phyloP scores from a whole-genome alignment of 2,329 filamentous ascomycete genomes.

The Alternaria brassicicola region DNA sequence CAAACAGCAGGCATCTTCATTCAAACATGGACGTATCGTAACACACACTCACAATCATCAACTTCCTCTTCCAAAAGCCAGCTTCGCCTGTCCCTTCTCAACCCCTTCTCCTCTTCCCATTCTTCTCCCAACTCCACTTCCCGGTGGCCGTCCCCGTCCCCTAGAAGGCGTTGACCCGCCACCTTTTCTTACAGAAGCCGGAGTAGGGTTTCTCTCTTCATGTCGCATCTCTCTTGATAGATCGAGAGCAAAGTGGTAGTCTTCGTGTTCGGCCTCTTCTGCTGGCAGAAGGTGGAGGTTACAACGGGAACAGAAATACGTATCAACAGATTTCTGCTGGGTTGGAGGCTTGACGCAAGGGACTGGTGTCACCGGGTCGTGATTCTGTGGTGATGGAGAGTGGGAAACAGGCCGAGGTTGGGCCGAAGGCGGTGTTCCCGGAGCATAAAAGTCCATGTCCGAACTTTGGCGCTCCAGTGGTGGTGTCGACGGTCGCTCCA shows the following conservation, averaged over 20 bases:
- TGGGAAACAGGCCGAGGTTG: conserved; percentile 27
- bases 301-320: conserved; percentile 69
- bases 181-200: conserved; percentile 11
- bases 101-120: conserved; percentile 22
- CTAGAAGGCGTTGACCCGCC: conserved; percentile 29
- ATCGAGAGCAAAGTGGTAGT: conserved; percentile 94
- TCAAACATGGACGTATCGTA: background rate
- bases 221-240: conserved; percentile 66
- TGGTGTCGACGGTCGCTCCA: conserved; percentile 23
- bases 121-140: conserved; percentile 18
- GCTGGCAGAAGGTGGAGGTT: conserved; percentile 62
- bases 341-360: background rate
- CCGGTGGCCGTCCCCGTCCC: conserved; percentile 48
- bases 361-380: conserved; percentile 3
- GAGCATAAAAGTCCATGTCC: conserved; percentile 15
- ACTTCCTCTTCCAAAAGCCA: conserved; percentile 49
- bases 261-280: conserved; percentile 76
- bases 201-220: conserved; percentile 30
- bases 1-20: background rate
- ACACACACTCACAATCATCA: background rate
- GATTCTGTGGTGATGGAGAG: conserved; percentile 12
- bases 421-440: conserved; percentile 41
- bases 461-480: conserved; percentile 5
- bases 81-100: conserved; percentile 54
- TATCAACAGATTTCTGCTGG: conserved; percentile 36